Evolutionary conservation across 108 stramenopile species (phyloP), one percentile per base, ranked within the genome.

Genomic region (Parmales sp.): DNA sequence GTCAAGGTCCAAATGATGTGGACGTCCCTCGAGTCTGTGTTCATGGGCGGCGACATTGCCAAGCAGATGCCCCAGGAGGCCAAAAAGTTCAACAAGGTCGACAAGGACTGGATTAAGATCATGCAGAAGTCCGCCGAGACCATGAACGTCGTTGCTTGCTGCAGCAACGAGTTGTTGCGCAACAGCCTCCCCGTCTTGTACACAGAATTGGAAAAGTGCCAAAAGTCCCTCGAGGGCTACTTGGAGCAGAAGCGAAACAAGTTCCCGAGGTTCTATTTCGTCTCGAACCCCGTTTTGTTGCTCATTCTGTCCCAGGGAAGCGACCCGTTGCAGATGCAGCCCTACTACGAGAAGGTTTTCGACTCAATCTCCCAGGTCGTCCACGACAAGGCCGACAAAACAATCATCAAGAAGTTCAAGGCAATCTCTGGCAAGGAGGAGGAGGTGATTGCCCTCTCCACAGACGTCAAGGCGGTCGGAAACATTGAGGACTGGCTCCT

Each of bases 221-320:
- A 85, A 66, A 85, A 85, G 74, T 74, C 73, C 29, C 73, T 85
- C 37, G 84, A 85, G 29, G 78, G 78, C 9, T 85, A 85, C 67
- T 50, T 85, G 36, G 84, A 85, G 77, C 80, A 83, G 48, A 85
- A 85, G 65, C 49, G 84, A n/a, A 66, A 67, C 28, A 79, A 69
- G 45, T 85, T 85, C 76, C 84, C 84, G 0, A 75, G 84, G 3
- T 85, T 85, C 68, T 85, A 83, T 71, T 85, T 85, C 72, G 79
- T 82, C n/a, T 82, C 80, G 13, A 83, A 82, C 48, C 78, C 82
- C 31, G 81, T 80, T 22, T 72, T 85, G 16, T 73, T 85, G 0
- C 70, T 82, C 38, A 81, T 85, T 38, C 76, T 85, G n/a, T 80
- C 78, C 11, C 82, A 85, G 49, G 84, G 84, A 20, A 78, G 76